These are phyloP conservation scores for Grammothele lineata DNA, from an alignment of 768 basidiomycete genomes.

Conservation along the genomic window DNA sequence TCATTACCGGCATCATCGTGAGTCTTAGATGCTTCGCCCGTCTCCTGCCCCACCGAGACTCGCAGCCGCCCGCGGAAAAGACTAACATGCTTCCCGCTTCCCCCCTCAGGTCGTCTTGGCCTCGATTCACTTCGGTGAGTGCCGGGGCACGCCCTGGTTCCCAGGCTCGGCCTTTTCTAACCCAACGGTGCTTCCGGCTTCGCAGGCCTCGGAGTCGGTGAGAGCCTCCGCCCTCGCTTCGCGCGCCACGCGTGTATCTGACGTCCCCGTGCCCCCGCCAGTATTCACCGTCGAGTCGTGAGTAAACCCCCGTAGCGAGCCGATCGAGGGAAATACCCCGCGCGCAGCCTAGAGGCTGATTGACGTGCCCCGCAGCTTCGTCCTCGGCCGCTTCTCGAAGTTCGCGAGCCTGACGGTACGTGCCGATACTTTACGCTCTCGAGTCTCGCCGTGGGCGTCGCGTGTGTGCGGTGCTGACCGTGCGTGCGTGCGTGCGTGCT, in stretches of 20 bases:
- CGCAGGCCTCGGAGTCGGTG: conserved; percentile 20
- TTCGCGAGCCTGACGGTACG: conserved; percentile 28
- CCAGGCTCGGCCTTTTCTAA: background rate
- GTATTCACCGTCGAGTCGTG: conserved; percentile 47
- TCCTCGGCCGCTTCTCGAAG: conserved; percentile 31
- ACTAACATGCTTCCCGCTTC: too few relatives aligned
- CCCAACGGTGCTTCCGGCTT: background rate
- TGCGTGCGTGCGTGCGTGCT: too few relatives aligned
- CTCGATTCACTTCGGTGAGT: conserved; percentile 40
- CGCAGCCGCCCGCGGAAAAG: too few relatives aligned
- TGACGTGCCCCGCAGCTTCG: too few relatives aligned
- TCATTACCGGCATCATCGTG: conserved; percentile 41
- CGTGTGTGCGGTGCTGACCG: too few relatives aligned
- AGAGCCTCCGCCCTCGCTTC: conserved; percentile 1
- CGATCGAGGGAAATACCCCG: too few relatives aligned
- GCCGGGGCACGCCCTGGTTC: background rate
- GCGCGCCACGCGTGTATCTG: background rate
- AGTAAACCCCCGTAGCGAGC: conserved; percentile 12
- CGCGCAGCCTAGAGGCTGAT: too few relatives aligned
- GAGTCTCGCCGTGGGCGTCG: too few relatives aligned
- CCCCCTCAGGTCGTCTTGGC: conserved; percentile 42
- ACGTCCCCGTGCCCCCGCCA: conserved; percentile 14
- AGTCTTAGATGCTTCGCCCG: too few relatives aligned
- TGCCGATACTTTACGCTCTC: conserved; percentile 6
- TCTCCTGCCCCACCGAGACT: too few relatives aligned